A percentile compares a stretch with the other conserved stretches of the same genome.
These are phyloP conservation scores for Melanopsichium pennsylvanicum DNA, from an alignment of 1,284 basidiomycete genomes.

Conservation along the genomic window DNA sequence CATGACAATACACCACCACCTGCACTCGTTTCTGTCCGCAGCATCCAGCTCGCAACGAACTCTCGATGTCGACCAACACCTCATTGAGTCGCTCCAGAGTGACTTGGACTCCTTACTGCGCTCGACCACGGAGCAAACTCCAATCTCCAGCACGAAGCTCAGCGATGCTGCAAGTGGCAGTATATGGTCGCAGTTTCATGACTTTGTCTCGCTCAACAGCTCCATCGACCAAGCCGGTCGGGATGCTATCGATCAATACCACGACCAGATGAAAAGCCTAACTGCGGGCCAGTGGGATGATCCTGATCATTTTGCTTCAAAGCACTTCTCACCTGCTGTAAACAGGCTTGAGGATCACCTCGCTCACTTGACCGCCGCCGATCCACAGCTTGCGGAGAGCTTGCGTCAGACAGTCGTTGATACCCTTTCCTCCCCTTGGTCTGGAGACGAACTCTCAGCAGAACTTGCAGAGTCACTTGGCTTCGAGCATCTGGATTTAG, in stretches of 20 bases:
- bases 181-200: constrained; percentile 32
- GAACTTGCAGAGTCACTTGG: constrained; percentile 85
- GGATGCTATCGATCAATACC: constrained; percentile 19
- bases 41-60: constrained; percentile 39
- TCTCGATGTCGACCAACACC: constrained; percentile 35
- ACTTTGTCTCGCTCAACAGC: constrained; percentile 11
- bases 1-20: constrained; percentile 31
- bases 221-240: constrained; percentile 11
- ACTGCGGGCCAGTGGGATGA: not conserved
- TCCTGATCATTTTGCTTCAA: constrained; percentile 1
- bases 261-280: constrained; percentile 18
- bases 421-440: constrained; percentile 20
- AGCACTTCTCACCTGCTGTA: constrained; percentile 14
- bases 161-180: not conserved
- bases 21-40: constrained; percentile 19
- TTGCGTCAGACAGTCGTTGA: constrained; percentile 21
- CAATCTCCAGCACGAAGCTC: not conserved
- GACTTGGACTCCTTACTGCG: constrained; percentile 9
- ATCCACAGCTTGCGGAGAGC: constrained; percentile 33
- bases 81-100: constrained; percentile 32
- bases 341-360: constrained; percentile 28
- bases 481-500: constrained; percentile 78
- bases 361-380: constrained; percentile 13
- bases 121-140: constrained; percentile 7
- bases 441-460: constrained; percentile 76